Evolutionary conservation across 257 asterid species (phyloP).

Genomic region (Nicotiana attenuata): DNA sequence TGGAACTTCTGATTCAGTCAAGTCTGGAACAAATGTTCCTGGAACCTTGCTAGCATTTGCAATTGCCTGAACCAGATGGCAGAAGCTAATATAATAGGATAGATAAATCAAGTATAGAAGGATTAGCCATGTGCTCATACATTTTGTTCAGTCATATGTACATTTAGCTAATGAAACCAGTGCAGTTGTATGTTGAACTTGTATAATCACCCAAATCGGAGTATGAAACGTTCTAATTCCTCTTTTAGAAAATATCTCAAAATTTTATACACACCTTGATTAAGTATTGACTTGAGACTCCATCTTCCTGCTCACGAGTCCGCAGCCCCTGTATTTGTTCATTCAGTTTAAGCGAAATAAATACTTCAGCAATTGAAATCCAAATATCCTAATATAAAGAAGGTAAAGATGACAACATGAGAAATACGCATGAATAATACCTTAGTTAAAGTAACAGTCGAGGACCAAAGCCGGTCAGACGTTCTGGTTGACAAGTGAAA

Average conservation of each 20-base stretch:
- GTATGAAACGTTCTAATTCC: not conserved
- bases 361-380: conserved; percentile 3
- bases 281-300: conserved; percentile 76
- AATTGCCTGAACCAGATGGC: conserved; percentile 52
- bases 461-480: conserved; percentile 54
- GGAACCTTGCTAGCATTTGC: conserved; percentile 84
- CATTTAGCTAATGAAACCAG: not conserved
- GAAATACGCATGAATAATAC: conserved; percentile 29
- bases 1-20: conserved; percentile 69
- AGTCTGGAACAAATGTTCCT: conserved; percentile 40
- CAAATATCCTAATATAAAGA: conserved; percentile 8
- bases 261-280: conserved; percentile 49
- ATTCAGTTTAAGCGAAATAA: conserved; percentile 10
- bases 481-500: conserved; percentile 88
- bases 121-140: not conserved
- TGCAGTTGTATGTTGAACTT: not conserved
- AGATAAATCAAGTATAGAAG: not conserved
- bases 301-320: conserved; percentile 89
- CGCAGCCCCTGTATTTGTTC: conserved; percentile 60
- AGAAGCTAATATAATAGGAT: not conserved
- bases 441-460: conserved; percentile 77
- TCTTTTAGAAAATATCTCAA: not conserved
- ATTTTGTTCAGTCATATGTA: not conserved
- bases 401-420: conserved; percentile 4
- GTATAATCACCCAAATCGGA: not conserved